Percentiles rank a stretch among this genome's conserved stretches.
Evolutionary conservation across 2,329 filamentous ascomycete genomes (phyloP).

Genomic region (Knufia petricola): DNA sequence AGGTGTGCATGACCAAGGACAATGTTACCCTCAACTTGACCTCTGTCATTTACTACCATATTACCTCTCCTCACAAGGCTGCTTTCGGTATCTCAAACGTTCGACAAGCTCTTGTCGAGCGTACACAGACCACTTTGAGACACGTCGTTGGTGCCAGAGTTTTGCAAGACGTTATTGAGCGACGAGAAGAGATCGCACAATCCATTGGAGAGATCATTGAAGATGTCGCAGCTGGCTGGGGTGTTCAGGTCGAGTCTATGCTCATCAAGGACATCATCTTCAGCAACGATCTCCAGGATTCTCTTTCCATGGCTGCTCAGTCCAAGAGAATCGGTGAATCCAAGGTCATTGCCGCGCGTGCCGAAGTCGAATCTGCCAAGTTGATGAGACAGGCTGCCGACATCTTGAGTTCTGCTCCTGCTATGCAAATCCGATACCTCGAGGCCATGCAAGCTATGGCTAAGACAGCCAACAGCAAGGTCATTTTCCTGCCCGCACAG

Average conservation of each 20-base stretch:
- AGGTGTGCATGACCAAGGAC: conserved; percentile 99
- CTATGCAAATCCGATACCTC: conserved; percentile 97
- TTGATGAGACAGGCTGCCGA: conserved; percentile 72
- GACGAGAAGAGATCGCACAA: conserved; percentile 90
- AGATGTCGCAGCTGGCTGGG: conserved; percentile 87
- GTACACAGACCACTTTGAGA: conserved; percentile 92
- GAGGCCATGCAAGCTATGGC: conserved; percentile 99
- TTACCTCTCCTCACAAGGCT: conserved; percentile 88
- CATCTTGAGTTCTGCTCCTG: conserved; percentile 80
- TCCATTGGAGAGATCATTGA: conserved; percentile 97
- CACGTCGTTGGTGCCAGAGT: conserved; percentile 94
- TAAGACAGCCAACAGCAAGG: conserved; percentile 79
- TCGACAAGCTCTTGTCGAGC: conserved; percentile 90
- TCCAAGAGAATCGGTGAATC: conserved; percentile 96
- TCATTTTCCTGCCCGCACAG: conserved; percentile 66
- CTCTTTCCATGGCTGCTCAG: conserved; percentile 94
- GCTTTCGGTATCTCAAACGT: conserved; percentile 95
- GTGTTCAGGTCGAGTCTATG: conserved; percentile 95
- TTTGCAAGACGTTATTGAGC: conserved; percentile 95
- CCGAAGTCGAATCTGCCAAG: conserved; percentile 92
- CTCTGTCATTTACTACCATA: conserved; percentile 98
- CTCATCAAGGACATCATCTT: conserved; percentile 99
- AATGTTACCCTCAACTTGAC: conserved; percentile 91
- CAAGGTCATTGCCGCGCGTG: conserved; percentile 95
- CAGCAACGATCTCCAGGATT: conserved; percentile 88